Base-by-base conservation (phyloP, 176 grass and related monocot genomes). In the Calamus simplicifolius region DNA sequence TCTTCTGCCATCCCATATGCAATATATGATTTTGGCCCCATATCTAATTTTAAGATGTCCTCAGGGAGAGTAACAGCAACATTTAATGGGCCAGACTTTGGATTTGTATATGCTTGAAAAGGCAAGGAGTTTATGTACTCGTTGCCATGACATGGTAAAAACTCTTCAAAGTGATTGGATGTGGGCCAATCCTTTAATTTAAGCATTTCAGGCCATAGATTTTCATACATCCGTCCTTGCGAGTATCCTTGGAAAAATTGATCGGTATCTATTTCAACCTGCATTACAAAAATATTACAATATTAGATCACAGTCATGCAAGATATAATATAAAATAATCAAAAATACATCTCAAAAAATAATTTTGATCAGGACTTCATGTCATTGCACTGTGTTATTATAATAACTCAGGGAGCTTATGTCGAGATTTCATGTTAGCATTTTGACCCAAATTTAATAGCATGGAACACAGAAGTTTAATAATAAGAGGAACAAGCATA, bases 1-100 rank as follows among this genome's bases (percentile, higher is more conserved):
- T 94, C 89, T 55, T 94, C 19, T 50, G 63, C 55, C 75, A 25
- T 67, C 6, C 89, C 89, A 85, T 94, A 94, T 30, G 89, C 89
- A 75, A 94, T 94, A 74, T 88, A 94, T 55, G 83, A 84, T 78
- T 94, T 94, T 76, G 89, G 89, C 8, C 89, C 89, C 80, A 94
- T 70, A 75, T 94, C 89, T 49, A 70, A 68, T 73, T 84, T 87
- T 50, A 88, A 26, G 27, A 82, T 15, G 6, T 88, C 77, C 56
- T 19, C 57, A 43, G 89, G 89, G 63, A 94, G 71, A 61, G 76
- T 48, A 16, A 74, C 63, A 19, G 84, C 86, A 59, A 88, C 51
- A 79, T 87, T 94, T 18, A 94, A 61, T 16, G 69, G 56, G 15
- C 89, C 89, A 72, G 62, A 72, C 29, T 78, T 81, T 66, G 80